phyloP scores from a whole-genome alignment of 805 yeast genomes.

The Candida boleticola region DNA sequence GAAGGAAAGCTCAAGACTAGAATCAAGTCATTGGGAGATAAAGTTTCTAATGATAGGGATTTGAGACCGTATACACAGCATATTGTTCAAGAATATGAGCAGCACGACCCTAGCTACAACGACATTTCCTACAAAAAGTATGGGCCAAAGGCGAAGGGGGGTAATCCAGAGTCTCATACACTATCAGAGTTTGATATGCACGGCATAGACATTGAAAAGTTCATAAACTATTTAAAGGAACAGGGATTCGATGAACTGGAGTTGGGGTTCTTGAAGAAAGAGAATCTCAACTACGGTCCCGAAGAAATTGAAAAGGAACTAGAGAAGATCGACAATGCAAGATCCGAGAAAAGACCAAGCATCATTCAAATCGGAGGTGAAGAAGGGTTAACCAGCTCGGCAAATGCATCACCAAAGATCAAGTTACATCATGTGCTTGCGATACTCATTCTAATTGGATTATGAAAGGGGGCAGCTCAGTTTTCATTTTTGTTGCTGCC shows the following conservation, averaged over 20 bases:
- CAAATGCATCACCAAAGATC: not conserved
- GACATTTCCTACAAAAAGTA: constrained; percentile 18
- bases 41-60: constrained; percentile 1
- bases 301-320: constrained; percentile 38
- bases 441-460: not conserved
- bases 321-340: constrained; percentile 23
- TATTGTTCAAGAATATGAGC: constrained; percentile 1
- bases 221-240: constrained; percentile 17
- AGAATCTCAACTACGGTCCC: constrained; percentile 34
- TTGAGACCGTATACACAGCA: constrained; percentile 4
- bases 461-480: not conserved
- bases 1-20: constrained; percentile 1
- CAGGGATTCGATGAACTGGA: constrained; percentile 28
- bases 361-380: constrained; percentile 33
- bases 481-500: constrained; percentile 3
- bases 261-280: constrained; percentile 23
- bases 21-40: constrained; percentile 1
- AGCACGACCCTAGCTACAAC: constrained; percentile 11
- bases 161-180: constrained; percentile 1
- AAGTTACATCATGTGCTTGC: not conserved
- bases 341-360: constrained; percentile 7
- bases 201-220: constrained; percentile 24
- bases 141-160: constrained; percentile 11
- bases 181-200: not conserved
- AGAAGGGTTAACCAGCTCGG: constrained; percentile 1